Evolutionary conservation across 257 asterid genomes (phyloP), one percentile per base, ranked within the genome.

Genomic region (Forsythia viridissima): DNA sequence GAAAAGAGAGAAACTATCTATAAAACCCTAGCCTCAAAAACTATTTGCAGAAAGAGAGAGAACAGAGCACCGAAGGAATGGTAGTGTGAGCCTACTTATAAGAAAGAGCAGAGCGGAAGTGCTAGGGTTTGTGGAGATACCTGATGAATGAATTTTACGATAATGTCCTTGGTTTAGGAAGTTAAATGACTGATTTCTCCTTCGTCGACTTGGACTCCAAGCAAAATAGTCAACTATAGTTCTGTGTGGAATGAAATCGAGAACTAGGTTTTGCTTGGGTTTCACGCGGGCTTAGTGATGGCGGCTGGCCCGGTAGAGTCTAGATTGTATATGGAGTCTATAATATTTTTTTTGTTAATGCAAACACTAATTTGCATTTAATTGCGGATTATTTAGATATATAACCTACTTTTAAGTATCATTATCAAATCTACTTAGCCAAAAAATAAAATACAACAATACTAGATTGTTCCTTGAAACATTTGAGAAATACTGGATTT

Each of bases 111-210:
- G 10, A 1, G 55, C 73, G 1, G 43, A 0, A 8, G 63, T 15
- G 77, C 42, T 72, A 72, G 82, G 77, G 77, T 61, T 61, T 71
- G 16, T 2, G 39, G 76, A 21, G 48, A n/a, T 42, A 12, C 41
- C 70, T 41, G 46, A 4, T 20, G n/a, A 0, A 16, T 0, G 2
- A 4, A 16, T 15, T 7, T 36, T 18, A 52, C 77, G 10, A 16
- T 74, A 36, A 10, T 74, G 30, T 42, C 77, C 77, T 20, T 39
- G 43, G 3, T 5, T 6, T 15, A 0, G 36, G 6, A 4, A 36
- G 3, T 8, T 3, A 24, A 74, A 74, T 74, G 37, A 74, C 77
- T 36, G 70, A 37, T 74, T 55, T 15, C 40, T 37, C 69, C 77
- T 18, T n/a, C 7, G 39, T 21, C 18, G 6, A 8, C 70, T 21